phyloP scores from a whole-genome alignment of 306 rosid genomes.

The Hylodesmum podocarpum region DNA sequence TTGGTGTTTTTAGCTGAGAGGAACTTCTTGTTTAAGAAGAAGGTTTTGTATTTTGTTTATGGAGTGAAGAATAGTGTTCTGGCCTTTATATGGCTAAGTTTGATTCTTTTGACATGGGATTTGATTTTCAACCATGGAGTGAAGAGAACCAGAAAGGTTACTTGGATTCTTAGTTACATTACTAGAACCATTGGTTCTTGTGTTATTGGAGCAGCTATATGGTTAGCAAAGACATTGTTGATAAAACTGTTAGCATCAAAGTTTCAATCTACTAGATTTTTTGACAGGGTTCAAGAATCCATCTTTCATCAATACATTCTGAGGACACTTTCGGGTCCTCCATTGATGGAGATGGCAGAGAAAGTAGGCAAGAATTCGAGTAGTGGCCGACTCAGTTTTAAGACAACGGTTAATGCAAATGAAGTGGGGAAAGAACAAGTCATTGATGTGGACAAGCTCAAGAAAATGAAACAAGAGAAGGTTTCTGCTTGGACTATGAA shows the following conservation, averaged over 20 bases:
- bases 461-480: conserved; percentile 68
- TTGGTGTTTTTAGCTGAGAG: conserved; percentile 67
- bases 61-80: conserved; percentile 77
- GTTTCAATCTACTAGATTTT: conserved; percentile 74
- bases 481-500: conserved; percentile 94
- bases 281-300: conserved; percentile 85
- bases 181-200: conserved; percentile 65
- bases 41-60: conserved; percentile 80
- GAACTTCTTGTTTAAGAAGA: conserved; percentile 69
- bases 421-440: conserved; percentile 58
- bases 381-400: conserved; percentile 56
- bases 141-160: conserved; percentile 40
- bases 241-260: conserved; percentile 67
- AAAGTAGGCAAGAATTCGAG: conserved; percentile 38
- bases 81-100: conserved; percentile 63
- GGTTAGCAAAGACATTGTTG: conserved; percentile 63
- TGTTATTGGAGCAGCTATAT: conserved; percentile 63
- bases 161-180: conserved; percentile 45
- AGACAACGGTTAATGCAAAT: conserved; percentile 36
- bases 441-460: conserved; percentile 79
- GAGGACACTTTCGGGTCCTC: conserved; percentile 73
- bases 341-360: conserved; percentile 63
- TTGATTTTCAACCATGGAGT: conserved; percentile 51
- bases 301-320: conserved; percentile 80
- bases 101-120: conserved; percentile 75